phyloP scores from a whole-genome alignment of 805 yeast genomes.

The Candida boidinii region DNA sequence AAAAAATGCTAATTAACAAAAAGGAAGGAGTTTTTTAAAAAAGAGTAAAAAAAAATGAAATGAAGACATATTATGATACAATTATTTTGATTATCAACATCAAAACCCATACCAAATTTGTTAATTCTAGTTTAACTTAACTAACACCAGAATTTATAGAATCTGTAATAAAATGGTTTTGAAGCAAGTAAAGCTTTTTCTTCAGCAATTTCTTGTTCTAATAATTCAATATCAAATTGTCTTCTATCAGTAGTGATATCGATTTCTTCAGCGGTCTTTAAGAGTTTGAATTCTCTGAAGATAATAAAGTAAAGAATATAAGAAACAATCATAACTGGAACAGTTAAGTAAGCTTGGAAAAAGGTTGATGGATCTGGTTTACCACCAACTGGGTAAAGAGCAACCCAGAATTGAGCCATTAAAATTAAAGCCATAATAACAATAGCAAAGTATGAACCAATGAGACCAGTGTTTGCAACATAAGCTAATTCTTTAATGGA shows the following conservation, averaged over 20 bases:
- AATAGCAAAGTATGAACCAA: conserved; percentile 29
- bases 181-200: conserved; percentile 33
- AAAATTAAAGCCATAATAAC: conserved; percentile 22
- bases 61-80: no score
- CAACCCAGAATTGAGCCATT: conserved; percentile 31
- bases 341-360: conserved; percentile 44
- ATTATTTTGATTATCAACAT: no score
- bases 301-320: conserved; percentile 23
- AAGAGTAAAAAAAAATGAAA: no score
- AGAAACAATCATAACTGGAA: conserved; percentile 35
- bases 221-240: conserved; percentile 10
- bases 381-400: conserved; percentile 27
- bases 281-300: conserved; percentile 13
- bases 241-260: conserved; percentile 28
- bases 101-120: no score
- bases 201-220: conserved; percentile 29
- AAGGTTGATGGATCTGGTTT: conserved; percentile 27
- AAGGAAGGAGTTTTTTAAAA: no score
- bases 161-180: conserved; percentile 19
- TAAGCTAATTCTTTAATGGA: conserved; percentile 22
- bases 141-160: conserved; percentile 38
- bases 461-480: conserved; percentile 25
- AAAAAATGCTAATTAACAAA: no score
- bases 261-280: conserved; percentile 26
- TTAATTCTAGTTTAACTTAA: neutral